These are phyloP conservation scores for Cardamine occulta DNA, from an alignment of 345 rosid genomes.

Conservation along the genomic window DNA sequence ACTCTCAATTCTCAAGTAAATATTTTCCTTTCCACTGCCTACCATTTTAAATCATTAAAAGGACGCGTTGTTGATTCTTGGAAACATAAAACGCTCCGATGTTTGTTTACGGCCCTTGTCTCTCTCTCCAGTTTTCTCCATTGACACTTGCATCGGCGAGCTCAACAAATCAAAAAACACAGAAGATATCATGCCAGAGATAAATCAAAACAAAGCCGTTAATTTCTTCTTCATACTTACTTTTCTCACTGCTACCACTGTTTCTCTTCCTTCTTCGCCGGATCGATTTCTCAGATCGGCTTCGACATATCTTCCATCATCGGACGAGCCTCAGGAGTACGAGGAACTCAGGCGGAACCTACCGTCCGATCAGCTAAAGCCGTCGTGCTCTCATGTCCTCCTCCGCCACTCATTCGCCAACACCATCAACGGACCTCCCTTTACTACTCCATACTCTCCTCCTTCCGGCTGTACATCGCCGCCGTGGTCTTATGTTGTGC, in stretches of 20 bases:
- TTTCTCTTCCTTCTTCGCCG: constrained; percentile 39
- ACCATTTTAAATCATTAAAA: not conserved
- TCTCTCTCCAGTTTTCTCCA: constrained; percentile 24
- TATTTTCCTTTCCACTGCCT: constrained; percentile 11
- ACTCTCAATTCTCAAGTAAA: constrained; percentile 30
- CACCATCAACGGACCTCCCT: constrained; percentile 74
- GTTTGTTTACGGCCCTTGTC: constrained; percentile 15
- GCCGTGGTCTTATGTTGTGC: constrained; percentile 71
- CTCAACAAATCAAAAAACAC: not conserved
- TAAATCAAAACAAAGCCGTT: constrained; percentile 19
- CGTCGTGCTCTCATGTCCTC: constrained; percentile 61
- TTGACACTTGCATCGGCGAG: constrained; percentile 27
- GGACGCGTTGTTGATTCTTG: not conserved
- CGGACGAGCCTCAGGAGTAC: constrained; percentile 47
- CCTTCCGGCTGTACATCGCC: constrained; percentile 62
- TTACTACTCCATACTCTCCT: constrained; percentile 62
- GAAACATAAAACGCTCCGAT: not conserved
- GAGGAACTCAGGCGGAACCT: constrained; percentile 61
- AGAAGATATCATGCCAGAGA: constrained; percentile 22
- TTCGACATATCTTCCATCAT: constrained; percentile 23
- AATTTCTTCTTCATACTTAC: constrained; percentile 18
- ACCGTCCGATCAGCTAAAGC: constrained; percentile 56
- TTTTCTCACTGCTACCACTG: constrained; percentile 34
- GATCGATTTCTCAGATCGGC: constrained; percentile 47
- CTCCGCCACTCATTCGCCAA: constrained; percentile 79